phyloP scores from a whole-genome alignment of 768 basidiomycete species.

The Pseudohyphozyma bogoriensis region DNA sequence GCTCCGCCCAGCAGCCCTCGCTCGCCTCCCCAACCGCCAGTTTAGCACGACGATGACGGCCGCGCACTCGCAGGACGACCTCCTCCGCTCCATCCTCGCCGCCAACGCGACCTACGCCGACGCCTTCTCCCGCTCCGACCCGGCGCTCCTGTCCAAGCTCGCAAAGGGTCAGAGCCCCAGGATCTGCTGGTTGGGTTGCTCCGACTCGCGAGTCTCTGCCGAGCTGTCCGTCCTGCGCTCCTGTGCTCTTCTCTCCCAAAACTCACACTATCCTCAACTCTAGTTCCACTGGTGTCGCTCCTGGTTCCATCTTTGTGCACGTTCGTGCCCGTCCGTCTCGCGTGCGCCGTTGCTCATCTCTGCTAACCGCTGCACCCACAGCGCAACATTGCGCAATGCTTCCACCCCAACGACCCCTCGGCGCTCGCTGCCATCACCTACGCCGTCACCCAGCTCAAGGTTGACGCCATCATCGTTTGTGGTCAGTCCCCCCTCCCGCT shows the following conservation, averaged over 20 bases:
- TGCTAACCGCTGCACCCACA: not conserved
- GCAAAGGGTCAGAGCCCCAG: constrained; percentile 26
- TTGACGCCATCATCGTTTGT: constrained; percentile 33
- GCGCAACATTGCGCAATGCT: constrained; percentile 34
- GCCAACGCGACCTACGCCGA: constrained; percentile 16
- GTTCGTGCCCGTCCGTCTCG: constrained; percentile 5
- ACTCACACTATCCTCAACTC: no score
- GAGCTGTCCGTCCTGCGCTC: constrained; percentile 22
- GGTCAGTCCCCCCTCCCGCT: constrained; percentile 3
- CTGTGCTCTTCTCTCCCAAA: not conserved
- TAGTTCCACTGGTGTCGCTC: constrained; percentile 31
- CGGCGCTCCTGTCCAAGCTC: constrained; percentile 26
- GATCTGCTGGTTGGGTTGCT: constrained; percentile 34
- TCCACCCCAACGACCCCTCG: constrained; percentile 29
- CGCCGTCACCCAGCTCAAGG: constrained; percentile 31
- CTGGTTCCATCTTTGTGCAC: constrained; percentile 34
- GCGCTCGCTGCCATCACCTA: constrained; percentile 31
- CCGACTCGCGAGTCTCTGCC: constrained; percentile 30
- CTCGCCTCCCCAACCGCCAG: not conserved
- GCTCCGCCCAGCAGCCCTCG: no score
- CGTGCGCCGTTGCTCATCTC: not conserved
- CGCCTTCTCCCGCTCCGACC: constrained; percentile 22
- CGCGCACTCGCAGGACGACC: not conserved
- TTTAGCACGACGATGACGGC: not conserved
- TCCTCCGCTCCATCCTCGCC: not conserved